Base-by-base conservation (phyloP, 1,139 yeast species). In the Zygosaccharomyces pseudobailii region DNA sequence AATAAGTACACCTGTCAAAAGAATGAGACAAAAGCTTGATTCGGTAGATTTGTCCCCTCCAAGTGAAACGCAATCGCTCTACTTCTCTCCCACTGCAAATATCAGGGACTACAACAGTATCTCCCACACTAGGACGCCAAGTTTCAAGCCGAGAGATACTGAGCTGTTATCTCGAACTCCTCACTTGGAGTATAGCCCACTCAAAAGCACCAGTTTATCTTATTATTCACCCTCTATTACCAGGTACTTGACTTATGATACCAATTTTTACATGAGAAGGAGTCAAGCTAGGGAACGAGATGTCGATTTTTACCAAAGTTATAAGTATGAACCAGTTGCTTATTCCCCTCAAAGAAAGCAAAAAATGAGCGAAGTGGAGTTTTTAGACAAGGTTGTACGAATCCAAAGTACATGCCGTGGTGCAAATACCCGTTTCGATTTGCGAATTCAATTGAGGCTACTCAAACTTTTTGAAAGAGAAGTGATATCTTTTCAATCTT, bases 361-460 rank as follows among this genome's bases (percentile, higher is more conserved):
- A 40, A 59, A 53, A 32, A 60, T 69, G 57, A 54, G 65, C 3
- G 71, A 69, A 45, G 52, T 52, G 13, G 67, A 69, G 25, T 69
- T 68, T 51, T 47, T 71, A 36, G 66, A 65, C 10, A 62, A 62
- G 4, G 63, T 74, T 8, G 61, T 71, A 27, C 54, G 56, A 48
- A 69, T 84, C 27, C 92, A 85, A 61, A 75, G 88, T 0, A 66
- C 81, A 27, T 74, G 84, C 6, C 71, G 86, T 55, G 92, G 90
- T 24, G 82, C 86, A 1, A 72, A 78, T 45, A 69, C 79, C 52
- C 73, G 94, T 42, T 85, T 82, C 62, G 68, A 68, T 24, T 71
- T 82, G 71, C 82, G 80, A 63, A 84, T 84, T 35, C 76, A 78
- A 55, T 75, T 56, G 20, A 56, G 62, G 19, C 53, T 66, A n/a